phyloP scores from a whole-genome alignment of 441 rosid genomes.

The Mallotus japonicus region DNA sequence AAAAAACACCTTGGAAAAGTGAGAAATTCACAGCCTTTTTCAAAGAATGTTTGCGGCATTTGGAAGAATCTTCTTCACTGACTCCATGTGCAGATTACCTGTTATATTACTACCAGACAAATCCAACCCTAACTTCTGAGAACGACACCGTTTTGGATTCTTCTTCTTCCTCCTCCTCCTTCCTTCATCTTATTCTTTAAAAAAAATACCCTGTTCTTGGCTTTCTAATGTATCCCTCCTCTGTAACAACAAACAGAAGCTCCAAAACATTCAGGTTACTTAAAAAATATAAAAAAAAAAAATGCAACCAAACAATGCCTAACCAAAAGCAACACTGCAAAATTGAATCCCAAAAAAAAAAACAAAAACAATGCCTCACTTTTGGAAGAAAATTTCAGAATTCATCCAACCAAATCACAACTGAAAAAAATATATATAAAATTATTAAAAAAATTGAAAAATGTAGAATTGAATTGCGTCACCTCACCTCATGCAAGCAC shows the following conservation, averaged over 20 bases:
- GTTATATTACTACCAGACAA: constrained; percentile 3
- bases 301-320: no score
- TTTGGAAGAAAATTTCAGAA: no score
- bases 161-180: no score
- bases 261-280: no score
- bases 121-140: not conserved
- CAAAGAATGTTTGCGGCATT: constrained; percentile 39
- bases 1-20: constrained; percentile 29
- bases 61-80: constrained; percentile 38
- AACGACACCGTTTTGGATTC: not conserved
- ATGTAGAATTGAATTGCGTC: not conserved
- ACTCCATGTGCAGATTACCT: constrained; percentile 38
- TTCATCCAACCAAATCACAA: no score
- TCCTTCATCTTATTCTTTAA: no score
- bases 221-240: no score
- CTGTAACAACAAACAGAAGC: no score
- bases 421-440: no score
- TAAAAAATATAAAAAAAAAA: no score
- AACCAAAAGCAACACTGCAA: not conserved
- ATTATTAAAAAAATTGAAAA: not conserved
- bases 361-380: not conserved
- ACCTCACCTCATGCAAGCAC: not conserved
- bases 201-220: no score
- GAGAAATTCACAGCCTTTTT: constrained; percentile 32
- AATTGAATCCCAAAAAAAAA: no score